phyloP scores from a whole-genome alignment of 129 eudicot species.

The Flaveria linearis region DNA sequence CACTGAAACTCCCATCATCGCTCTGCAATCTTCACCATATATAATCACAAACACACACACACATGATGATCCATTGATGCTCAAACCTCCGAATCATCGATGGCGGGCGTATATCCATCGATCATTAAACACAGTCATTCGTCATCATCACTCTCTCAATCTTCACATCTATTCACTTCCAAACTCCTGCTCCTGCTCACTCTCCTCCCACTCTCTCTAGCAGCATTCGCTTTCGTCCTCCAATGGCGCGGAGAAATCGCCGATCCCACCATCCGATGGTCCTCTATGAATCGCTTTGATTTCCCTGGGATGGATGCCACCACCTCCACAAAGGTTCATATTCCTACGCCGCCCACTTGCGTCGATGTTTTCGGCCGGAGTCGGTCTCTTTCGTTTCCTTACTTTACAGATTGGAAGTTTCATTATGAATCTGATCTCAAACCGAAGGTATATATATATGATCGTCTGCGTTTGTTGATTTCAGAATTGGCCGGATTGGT shows the following conservation, averaged over 20 bases:
- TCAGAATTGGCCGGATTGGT: neutral
- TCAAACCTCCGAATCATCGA: slow-evolving; percentile 18
- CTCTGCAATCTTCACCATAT: neutral
- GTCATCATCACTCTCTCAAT: slow-evolving; percentile 38
- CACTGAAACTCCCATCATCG: neutral
- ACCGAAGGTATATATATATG: slow-evolving; percentile 35
- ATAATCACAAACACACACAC: neutral
- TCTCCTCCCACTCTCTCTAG: slow-evolving; percentile 69
- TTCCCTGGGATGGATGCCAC: slow-evolving; percentile 38
- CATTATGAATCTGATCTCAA: slow-evolving; percentile 33
- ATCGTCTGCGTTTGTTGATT: neutral
- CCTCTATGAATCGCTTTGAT: slow-evolving; percentile 17
- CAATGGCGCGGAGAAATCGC: slow-evolving; percentile 76
- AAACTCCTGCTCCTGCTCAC: slow-evolving; percentile 65
- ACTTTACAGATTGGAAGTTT: slow-evolving; percentile 46
- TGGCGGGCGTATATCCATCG: slow-evolving; percentile 32
- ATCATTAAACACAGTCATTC: slow-evolving; percentile 30
- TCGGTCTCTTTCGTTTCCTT: slow-evolving; percentile 40
- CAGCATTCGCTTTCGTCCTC: slow-evolving; percentile 75
- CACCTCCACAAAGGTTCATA: slow-evolving; percentile 15
- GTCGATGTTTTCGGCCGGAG: slow-evolving; percentile 41
- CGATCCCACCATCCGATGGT: slow-evolving; percentile 35
- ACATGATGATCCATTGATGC: slow-evolving; percentile 3
- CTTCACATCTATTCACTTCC: slow-evolving; percentile 38
- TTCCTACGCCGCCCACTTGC: slow-evolving; percentile 34